Evolutionary conservation across 192 early-diverging fungal species (phyloP).

Genomic region (Phycomyces blakesleeanus): DNA sequence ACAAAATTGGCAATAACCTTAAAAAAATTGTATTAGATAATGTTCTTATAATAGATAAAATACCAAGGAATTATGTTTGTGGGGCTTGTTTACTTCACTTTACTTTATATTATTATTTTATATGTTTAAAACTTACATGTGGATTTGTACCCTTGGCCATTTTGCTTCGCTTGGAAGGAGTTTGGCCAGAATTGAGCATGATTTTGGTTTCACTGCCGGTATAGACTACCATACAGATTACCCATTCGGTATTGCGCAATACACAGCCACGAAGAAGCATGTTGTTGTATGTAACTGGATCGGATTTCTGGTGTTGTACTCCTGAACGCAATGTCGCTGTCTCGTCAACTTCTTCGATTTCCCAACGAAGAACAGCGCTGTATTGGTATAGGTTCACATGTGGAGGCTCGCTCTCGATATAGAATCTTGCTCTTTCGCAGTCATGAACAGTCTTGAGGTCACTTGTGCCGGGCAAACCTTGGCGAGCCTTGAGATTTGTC

Average conservation of each 20-base stretch:
- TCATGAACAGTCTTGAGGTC: constrained; percentile 54
- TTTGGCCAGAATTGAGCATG: constrained; percentile 90
- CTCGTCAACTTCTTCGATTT: constrained; percentile 22
- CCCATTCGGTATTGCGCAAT: constrained; percentile 87
- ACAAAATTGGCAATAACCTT: constrained; percentile 79
- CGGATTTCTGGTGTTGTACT: constrained; percentile 49
- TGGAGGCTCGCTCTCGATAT: constrained; percentile 82
- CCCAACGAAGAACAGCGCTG: constrained; percentile 65
- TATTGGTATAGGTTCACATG: constrained; percentile 87
- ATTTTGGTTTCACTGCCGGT: constrained; percentile 96
- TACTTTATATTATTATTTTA: too few relatives aligned
- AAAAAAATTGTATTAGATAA: constrained; percentile 8
- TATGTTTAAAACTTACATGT: constrained; percentile 50
- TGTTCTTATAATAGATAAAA: neutral
- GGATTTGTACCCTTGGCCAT: constrained; percentile 92
- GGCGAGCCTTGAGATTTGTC: constrained; percentile 92
- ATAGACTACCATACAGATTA: constrained; percentile 82
- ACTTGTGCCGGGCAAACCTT: constrained; percentile 59
- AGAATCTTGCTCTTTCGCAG: constrained; percentile 56
- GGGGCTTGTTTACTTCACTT: too few relatives aligned
- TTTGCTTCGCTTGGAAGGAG: constrained; percentile 86
- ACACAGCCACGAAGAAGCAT: constrained; percentile 90
- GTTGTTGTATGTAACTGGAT: constrained; percentile 70
- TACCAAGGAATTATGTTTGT: too few relatives aligned
- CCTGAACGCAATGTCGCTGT: constrained; percentile 11